phyloP scores from a whole-genome alignment of 495 filamentous ascomycete genomes.

The Parathielavia appendiculata region DNA sequence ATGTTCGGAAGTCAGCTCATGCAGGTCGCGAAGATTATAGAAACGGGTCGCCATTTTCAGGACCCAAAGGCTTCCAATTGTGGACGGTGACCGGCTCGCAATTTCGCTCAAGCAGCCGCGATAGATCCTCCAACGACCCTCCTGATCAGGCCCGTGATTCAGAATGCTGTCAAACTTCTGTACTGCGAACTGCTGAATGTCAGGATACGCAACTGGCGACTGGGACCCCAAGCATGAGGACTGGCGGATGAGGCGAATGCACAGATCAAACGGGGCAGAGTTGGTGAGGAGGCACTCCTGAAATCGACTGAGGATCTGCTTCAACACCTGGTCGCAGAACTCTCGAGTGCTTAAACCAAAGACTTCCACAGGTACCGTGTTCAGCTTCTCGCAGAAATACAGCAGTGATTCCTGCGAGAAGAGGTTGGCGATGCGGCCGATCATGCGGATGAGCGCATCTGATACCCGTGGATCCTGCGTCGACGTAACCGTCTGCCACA shows the following conservation, averaged over 20 bases:
- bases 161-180: slow-evolving; percentile 35
- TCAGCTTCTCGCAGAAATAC: slow-evolving; percentile 71
- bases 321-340: slow-evolving; percentile 45
- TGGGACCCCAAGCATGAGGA: slow-evolving; percentile 45
- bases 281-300: slow-evolving; percentile 17
- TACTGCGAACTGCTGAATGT: slow-evolving; percentile 56
- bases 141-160: slow-evolving; percentile 29
- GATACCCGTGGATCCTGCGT: slow-evolving; percentile 83
- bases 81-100: slow-evolving; percentile 36
- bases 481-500: slow-evolving; percentile 79
- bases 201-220: slow-evolving; percentile 38
- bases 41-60: slow-evolving; percentile 54
- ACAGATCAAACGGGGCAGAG: slow-evolving; percentile 48
- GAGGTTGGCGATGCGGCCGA: slow-evolving; percentile 58
- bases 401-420: slow-evolving; percentile 52
- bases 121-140: slow-evolving; percentile 38
- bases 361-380: slow-evolving; percentile 58
- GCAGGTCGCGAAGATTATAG: slow-evolving; percentile 31
- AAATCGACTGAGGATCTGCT: slow-evolving; percentile 25
- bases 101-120: slow-evolving; percentile 46
- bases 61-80: slow-evolving; percentile 65
- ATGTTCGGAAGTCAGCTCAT: slow-evolving; percentile 38
- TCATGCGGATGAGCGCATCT: slow-evolving; percentile 71
- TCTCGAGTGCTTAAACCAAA: slow-evolving; percentile 51
- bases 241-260: slow-evolving; percentile 64